A percentile compares a stretch with the other conserved stretches of the same genome.
Evolutionary conservation across 2,329 filamentous ascomycete species (phyloP).

Genomic region (Ceratocystis lukuohia): DNA sequence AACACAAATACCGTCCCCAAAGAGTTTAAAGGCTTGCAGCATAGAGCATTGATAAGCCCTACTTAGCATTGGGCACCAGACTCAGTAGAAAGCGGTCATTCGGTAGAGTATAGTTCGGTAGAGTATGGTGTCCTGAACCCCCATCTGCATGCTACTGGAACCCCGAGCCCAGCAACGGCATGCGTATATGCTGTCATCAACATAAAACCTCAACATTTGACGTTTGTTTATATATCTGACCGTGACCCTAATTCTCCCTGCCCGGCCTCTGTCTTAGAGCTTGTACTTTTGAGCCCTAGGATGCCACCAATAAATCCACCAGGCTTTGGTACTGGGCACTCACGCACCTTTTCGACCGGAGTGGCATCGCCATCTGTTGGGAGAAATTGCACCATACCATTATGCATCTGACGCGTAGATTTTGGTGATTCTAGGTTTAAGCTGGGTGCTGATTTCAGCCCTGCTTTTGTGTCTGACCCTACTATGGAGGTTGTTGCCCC

Average conservation of each 20-base stretch:
- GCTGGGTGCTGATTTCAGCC: background rate
- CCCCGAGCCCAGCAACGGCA: background rate
- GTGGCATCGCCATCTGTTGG: constrained; percentile 27
- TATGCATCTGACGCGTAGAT: constrained; percentile 28
- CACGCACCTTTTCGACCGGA: constrained; percentile 36
- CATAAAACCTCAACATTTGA: background rate
- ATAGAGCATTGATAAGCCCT: no score
- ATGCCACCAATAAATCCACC: constrained; percentile 62
- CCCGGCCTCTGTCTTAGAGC: background rate
- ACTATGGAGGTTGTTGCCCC: constrained; percentile 28
- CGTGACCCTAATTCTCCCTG: constrained; percentile 20
- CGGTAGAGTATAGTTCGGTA: background rate
- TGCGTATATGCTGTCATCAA: background rate
- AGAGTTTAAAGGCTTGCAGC: background rate
- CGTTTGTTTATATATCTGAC: background rate
- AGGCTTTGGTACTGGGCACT: constrained; percentile 90
- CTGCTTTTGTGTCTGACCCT: constrained; percentile 28
- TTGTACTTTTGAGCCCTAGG: constrained; percentile 49
- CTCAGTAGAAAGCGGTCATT: background rate
- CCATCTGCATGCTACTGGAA: background rate
- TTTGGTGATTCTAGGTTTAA: background rate
- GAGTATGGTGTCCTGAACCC: background rate
- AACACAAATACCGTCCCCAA: background rate
- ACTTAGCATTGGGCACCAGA: no score
- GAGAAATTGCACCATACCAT: constrained; percentile 38